Evolutionary conservation across 1,284 basidiomycete genomes (phyloP).

Genomic region (Heliocybe sulcata): DNA sequence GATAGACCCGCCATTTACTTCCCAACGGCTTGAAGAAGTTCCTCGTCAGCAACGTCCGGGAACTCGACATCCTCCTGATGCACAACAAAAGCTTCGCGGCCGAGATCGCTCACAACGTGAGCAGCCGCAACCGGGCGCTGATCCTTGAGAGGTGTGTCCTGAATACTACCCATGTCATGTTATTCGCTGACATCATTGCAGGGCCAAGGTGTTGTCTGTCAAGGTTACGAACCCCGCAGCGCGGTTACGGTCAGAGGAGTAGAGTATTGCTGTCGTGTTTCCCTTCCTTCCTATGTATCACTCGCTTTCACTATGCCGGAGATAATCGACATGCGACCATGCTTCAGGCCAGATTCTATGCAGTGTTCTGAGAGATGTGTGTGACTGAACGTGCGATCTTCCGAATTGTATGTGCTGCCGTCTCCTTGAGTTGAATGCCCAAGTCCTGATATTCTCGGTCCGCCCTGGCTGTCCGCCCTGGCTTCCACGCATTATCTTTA

Average conservation of each 20-base stretch:
- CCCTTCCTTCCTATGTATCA: conserved; percentile 28
- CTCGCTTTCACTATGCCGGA: conserved; percentile 25
- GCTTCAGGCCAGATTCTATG: conserved; percentile 18
- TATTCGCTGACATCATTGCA: conserved; percentile 21
- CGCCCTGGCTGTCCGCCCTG: no score
- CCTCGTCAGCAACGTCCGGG: conserved; percentile 86
- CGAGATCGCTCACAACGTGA: conserved; percentile 96
- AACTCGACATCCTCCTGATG: conserved; percentile 93
- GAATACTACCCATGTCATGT: conserved; percentile 3
- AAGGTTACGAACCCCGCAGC: conserved; percentile 96
- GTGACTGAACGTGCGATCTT: no score
- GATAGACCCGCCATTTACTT: conserved; percentile 83
- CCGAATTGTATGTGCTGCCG: no score
- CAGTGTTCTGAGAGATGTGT: neutral
- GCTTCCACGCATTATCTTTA: no score
- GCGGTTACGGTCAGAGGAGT: conserved; percentile 97
- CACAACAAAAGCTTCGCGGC: conserved; percentile 97
- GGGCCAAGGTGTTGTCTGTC: conserved; percentile 84
- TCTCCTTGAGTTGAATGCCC: no score
- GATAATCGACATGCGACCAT: conserved; percentile 32
- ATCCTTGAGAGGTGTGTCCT: conserved; percentile 84
- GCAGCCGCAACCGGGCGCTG: conserved; percentile 90
- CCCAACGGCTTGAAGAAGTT: conserved; percentile 94
- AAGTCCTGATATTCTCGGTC: no score
- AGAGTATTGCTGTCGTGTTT: conserved; percentile 30